Evolutionary conservation across 257 asterid species (phyloP).

Genomic region (Solanum sejunctum): DNA sequence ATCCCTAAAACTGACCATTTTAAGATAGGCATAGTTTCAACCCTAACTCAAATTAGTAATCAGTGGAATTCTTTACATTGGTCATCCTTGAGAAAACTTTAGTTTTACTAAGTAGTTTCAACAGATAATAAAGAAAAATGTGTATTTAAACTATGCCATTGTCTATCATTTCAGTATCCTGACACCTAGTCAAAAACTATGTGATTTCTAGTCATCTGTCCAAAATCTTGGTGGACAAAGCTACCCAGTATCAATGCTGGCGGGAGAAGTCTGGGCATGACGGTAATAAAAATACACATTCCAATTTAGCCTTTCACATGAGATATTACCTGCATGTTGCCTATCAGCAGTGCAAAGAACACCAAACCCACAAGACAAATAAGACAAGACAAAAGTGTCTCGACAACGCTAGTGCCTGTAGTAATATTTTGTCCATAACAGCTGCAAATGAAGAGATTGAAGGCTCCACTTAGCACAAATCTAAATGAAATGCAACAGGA

Average conservation of each 20-base stretch:
- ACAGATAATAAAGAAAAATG: neutral
- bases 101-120: neutral
- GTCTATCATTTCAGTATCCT: neutral
- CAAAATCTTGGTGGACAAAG: neutral
- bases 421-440: constrained; percentile 67
- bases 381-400: constrained; percentile 45
- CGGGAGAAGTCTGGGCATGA: neutral
- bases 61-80: neutral
- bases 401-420: constrained; percentile 40
- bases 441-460: constrained; percentile 24
- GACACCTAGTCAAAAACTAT: neutral
- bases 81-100: neutral
- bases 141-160: neutral
- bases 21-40: neutral
- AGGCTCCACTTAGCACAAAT: neutral
- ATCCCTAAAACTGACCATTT: neutral
- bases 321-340: constrained; percentile 73
- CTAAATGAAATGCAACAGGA: neutral
- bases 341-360: constrained; percentile 72
- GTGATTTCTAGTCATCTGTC: neutral
- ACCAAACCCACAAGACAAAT: constrained; percentile 76
- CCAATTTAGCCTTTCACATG: neutral
- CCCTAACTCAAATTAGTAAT: neutral
- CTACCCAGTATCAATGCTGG: neutral
- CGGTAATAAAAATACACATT: neutral